Conservation (phyloP, 257 asterid species). For the Solanum sejunctum region DNA sequence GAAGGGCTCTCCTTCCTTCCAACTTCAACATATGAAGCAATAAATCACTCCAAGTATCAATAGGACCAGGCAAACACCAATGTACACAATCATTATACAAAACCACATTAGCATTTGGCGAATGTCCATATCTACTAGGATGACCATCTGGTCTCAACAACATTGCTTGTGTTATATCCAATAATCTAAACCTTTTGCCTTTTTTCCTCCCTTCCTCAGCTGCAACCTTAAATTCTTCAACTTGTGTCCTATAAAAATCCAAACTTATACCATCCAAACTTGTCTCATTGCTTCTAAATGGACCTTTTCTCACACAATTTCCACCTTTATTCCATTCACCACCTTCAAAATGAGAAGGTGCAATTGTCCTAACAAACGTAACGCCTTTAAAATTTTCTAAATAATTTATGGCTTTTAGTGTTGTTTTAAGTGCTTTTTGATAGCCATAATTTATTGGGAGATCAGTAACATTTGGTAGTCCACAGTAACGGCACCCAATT, state of each 20-base stretch:
- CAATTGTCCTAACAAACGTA: conserved; percentile 13
- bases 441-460: conserved; percentile 13
- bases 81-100: conserved; percentile 30
- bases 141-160: conserved; percentile 28
- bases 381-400: conserved; percentile 9
- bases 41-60: conserved; percentile 56
- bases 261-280: conserved; percentile 10
- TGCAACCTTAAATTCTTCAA: conserved; percentile 18
- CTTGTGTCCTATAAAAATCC: conserved; percentile 22
- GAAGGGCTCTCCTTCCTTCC: conserved; percentile 23
- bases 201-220: conserved; percentile 2
- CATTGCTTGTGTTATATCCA: conserved; percentile 23
- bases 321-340: conserved; percentile 27
- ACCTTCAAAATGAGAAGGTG: conserved; percentile 26
- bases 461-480: conserved; percentile 3
- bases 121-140: conserved; percentile 27
- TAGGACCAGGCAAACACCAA: conserved; percentile 56
- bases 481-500: conserved; percentile 21
- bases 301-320: conserved; percentile 11
- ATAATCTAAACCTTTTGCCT: conserved; percentile 8
- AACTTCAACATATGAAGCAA: conserved; percentile 37
- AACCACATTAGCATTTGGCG: conserved; percentile 18
- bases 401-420: conserved; percentile 12
- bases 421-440: conserved; percentile 13
- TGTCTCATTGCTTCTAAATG: conserved; percentile 17